Evolutionary conservation across 2,329 filamentous ascomycete genomes (phyloP).

Genomic region (Zalaria obscura): DNA sequence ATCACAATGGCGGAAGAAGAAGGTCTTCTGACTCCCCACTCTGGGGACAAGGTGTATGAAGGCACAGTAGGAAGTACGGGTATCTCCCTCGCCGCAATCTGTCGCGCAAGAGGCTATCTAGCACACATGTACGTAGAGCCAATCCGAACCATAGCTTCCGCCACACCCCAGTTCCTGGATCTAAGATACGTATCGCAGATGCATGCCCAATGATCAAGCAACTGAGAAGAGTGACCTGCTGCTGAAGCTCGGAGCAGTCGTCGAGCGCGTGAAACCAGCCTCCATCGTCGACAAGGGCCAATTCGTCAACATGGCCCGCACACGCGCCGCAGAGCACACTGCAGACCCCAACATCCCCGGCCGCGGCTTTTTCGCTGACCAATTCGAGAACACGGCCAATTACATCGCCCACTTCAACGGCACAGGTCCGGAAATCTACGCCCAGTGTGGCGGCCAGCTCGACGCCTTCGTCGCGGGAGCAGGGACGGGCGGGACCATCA

Average conservation of each 20-base stretch:
- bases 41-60: constrained; percentile 92
- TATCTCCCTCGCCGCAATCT: constrained; percentile 83
- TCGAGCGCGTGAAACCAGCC: constrained; percentile 79
- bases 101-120: constrained; percentile 74
- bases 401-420: constrained; percentile 68
- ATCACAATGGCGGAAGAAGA: constrained; percentile 66
- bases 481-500: constrained; percentile 86
- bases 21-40: constrained; percentile 61
- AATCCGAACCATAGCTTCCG: neutral
- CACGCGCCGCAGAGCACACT: constrained; percentile 63
- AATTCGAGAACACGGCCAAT: constrained; percentile 87
- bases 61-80: constrained; percentile 94
- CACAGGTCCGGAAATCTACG: constrained; percentile 81
- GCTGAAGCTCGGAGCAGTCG: constrained; percentile 76
- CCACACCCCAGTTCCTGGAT: constrained; percentile 4
- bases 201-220: constrained; percentile 89
- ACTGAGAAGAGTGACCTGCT: constrained; percentile 82
- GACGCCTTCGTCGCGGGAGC: constrained; percentile 89
- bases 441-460: constrained; percentile 58
- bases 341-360: constrained; percentile 42
- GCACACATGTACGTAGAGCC: constrained; percentile 58
- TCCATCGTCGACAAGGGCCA: constrained; percentile 88
- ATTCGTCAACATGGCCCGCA: constrained; percentile 83
- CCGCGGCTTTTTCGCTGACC: constrained; percentile 83
- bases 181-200: constrained; percentile 30